Conservation (phyloP, 345 rosid species). For the Citrus glauca region DNA sequence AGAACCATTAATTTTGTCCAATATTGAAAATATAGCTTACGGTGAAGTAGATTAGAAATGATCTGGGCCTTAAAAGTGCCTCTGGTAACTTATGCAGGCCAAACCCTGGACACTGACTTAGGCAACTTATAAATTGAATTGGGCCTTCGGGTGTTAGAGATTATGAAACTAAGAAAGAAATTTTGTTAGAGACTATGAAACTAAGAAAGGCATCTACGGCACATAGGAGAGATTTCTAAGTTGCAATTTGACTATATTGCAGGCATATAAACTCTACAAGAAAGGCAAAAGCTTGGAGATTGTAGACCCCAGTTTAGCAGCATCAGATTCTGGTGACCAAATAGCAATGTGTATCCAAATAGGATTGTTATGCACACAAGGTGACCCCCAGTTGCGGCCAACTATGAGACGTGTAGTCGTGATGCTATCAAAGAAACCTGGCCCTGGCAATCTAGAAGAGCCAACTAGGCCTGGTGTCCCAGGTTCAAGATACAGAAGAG, state of each 20-base stretch:
- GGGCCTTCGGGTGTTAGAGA: neutral
- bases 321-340: conserved; percentile 50
- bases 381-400: conserved; percentile 73
- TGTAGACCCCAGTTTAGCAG: conserved; percentile 50
- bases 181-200: neutral
- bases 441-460: conserved; percentile 49
- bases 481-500: conserved; percentile 58
- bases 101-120: neutral
- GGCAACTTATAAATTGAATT: neutral
- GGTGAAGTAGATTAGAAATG: neutral
- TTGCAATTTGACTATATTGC: conserved; percentile 8
- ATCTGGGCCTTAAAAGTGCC: neutral
- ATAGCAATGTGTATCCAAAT: conserved; percentile 69
- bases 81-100: neutral
- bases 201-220: neutral
- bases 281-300: conserved; percentile 65
- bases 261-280: conserved; percentile 77
- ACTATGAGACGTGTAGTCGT: conserved; percentile 59
- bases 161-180: neutral
- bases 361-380: conserved; percentile 80
- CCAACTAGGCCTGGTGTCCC: conserved; percentile 69
- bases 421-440: conserved; percentile 62
- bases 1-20: neutral
- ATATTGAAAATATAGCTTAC: neutral
- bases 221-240: neutral